Percentiles rank a stretch among this genome's conserved stretches.
Evolutionary conservation across 257 asterid species (phyloP).

Genomic region (Fraxinus excelsior): DNA sequence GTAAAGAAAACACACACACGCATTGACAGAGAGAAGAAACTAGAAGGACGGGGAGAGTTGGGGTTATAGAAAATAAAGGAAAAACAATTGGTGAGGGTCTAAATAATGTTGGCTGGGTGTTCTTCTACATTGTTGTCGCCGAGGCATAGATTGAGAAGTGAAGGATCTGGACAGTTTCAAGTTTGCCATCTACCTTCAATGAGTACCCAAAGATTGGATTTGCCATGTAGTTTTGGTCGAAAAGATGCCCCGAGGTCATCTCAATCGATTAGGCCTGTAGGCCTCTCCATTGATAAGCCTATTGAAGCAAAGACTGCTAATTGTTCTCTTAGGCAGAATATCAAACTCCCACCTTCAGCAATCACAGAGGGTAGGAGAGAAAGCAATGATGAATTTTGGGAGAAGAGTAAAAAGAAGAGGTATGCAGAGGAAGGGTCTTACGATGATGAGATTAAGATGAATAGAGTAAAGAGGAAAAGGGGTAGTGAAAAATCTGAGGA

Average conservation of each 20-base stretch:
- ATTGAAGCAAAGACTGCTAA: slow-evolving; percentile 24
- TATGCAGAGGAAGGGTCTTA: slow-evolving; percentile 53
- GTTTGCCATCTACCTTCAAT: slow-evolving; percentile 85
- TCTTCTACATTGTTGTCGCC: slow-evolving; percentile 91
- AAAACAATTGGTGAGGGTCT: slow-evolving; percentile 41
- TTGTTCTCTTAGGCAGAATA: slow-evolving; percentile 66
- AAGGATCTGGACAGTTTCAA: slow-evolving; percentile 76
- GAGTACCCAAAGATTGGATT: slow-evolving; percentile 96
- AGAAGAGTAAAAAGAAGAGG: slow-evolving; percentile 60
- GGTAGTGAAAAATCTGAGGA: slow-evolving; percentile 40
- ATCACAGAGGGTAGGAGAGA: slow-evolving; percentile 51
- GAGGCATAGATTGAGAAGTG: slow-evolving; percentile 90
- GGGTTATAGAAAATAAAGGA: slow-evolving; percentile 34
- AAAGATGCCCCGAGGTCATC: slow-evolving; percentile 58
- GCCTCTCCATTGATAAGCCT: slow-evolving; percentile 69
- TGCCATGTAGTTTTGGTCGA: slow-evolving; percentile 67
- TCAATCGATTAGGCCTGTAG: slow-evolving; percentile 73
- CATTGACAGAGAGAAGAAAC: background rate
- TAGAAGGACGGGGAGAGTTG: slow-evolving; percentile 46
- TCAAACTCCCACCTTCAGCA: slow-evolving; percentile 66
- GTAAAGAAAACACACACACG: slow-evolving; percentile 24
- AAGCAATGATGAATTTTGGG: slow-evolving; percentile 55
- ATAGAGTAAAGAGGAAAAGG: slow-evolving; percentile 68
- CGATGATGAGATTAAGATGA: slow-evolving; percentile 51
- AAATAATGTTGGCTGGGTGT: slow-evolving; percentile 99